Evolutionary conservation across 495 filamentous ascomycete species (phyloP), one percentile per base, ranked within the genome.

Genomic region (Hypoxylon rickii): DNA sequence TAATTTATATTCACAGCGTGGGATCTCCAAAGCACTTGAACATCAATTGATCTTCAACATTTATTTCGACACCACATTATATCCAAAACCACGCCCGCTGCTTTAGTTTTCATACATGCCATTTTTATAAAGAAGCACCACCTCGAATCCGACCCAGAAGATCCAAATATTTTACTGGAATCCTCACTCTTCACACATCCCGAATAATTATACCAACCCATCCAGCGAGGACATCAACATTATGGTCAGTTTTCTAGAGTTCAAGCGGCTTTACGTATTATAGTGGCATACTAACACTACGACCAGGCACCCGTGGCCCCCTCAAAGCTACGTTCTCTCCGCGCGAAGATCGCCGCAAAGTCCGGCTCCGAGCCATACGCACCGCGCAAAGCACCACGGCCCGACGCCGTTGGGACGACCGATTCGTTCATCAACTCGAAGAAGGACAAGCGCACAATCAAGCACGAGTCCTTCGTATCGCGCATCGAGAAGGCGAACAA

Each of bases 401-500:
- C 68, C 1, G 56, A 73, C 48, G 73, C 76, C 51, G 50, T 65
- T 4, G 64, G 67, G 2, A 62, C 63, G 0, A 46, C 40, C 44
- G 73, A 76, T 67, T 32, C 46, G 43, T 87, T 88, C 69, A 75
- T 81, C 44, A 81, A 79, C 56, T 78, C 79, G 44, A 96, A 96
- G 70, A 84, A 79, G 64, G 87, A 90, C 73, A 94, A 91, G 71
- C 88, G 83, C 8, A 66, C 71, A 21, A 87, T 92, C 63, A 92
- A 89, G 63, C 88, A 87, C 74, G 83, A 86, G 3, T 68, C 83
- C 20, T 88, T 96, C 66, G 72, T 96, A 20, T 84, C 82, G 7
- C 85, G 84, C 43, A 87, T 97, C 57, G 77, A 84, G 55, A 93
- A 93, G 61, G 61, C 79, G 5, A 66, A 76, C 19, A 21, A 61